A percentile compares a stretch with the other conserved stretches of the same genome.
phyloP scores from a whole-genome alignment of 306 rosid genomes.

The Herpetospermum pedunculosum region DNA sequence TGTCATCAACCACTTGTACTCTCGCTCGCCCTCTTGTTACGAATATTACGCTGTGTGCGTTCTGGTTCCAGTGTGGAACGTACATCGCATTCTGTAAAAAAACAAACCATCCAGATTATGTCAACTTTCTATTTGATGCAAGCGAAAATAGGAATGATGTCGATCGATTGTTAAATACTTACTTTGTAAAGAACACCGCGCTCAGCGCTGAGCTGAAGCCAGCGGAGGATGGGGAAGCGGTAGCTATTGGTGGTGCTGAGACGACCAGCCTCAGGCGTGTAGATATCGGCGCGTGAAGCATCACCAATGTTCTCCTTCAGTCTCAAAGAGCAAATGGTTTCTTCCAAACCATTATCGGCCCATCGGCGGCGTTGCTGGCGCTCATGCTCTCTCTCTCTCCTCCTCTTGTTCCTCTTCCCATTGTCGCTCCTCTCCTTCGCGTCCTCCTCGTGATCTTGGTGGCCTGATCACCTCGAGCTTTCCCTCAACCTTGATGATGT shows the following conservation, averaged over 20 bases:
- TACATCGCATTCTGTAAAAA: slow-evolving; percentile 36
- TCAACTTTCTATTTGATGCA: too few relatives aligned
- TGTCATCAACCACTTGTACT: slow-evolving; percentile 36
- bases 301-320: slow-evolving; percentile 23
- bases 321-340: slow-evolving; percentile 21
- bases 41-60: slow-evolving; percentile 35
- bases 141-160: too few relatives aligned
- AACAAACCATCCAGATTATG: too few relatives aligned
- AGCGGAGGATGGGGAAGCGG: slow-evolving; percentile 22
- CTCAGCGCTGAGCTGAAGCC: slow-evolving; percentile 29
- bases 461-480: slow-evolving; percentile 31
- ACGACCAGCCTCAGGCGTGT: slow-evolving; percentile 27
- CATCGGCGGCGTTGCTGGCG: background rate
- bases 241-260: slow-evolving; percentile 22
- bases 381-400: background rate
- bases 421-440: background rate
- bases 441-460: background rate
- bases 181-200: slow-evolving; percentile 25
- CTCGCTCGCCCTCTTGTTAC: slow-evolving; percentile 39
- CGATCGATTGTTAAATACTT: too few relatives aligned
- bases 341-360: slow-evolving; percentile 19
- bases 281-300: slow-evolving; percentile 23
- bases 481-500: slow-evolving; percentile 29
- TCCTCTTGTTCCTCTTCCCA: slow-evolving; percentile 3
- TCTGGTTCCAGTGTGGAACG: slow-evolving; percentile 44